Conservation (phyloP, 2,329 filamentous ascomycete species). For the Beauveria sp. region DNA sequence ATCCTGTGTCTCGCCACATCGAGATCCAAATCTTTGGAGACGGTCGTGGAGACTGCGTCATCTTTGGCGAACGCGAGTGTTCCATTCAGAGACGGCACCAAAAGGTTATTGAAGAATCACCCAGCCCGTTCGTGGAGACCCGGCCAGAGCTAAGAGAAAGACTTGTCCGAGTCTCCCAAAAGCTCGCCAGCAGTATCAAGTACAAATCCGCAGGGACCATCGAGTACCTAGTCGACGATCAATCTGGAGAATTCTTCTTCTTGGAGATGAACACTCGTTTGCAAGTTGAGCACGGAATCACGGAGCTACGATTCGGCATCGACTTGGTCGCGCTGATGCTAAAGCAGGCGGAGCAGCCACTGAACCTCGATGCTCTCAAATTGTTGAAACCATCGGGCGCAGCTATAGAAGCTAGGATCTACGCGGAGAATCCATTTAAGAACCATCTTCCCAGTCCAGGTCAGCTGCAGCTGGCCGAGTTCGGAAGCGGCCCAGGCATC, state of each 20-base stretch:
- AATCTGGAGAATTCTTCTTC: constrained; percentile 29
- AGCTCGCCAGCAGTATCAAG: background rate
- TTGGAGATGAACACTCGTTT: constrained; percentile 37
- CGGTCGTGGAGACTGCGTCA: constrained; percentile 26
- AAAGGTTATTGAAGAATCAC: constrained; percentile 36
- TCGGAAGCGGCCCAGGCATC: constrained; percentile 38
- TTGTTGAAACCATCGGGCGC: constrained; percentile 18
- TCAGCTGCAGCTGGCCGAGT: constrained; percentile 47
- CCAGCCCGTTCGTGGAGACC: constrained; percentile 11
- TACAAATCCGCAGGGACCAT: constrained; percentile 33
- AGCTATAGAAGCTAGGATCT: constrained; percentile 33
- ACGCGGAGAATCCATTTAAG: constrained; percentile 45
- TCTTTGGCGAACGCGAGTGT: constrained; percentile 36
- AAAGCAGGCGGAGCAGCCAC: constrained; percentile 22
- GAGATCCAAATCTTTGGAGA: constrained; percentile 39
- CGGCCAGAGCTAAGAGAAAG: background rate
- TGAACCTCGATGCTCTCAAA: background rate
- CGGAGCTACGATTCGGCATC: constrained; percentile 67
- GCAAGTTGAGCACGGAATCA: constrained; percentile 42
- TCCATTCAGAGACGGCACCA: constrained; percentile 38
- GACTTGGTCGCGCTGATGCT: constrained; percentile 57
- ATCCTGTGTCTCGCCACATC: constrained; percentile 31
- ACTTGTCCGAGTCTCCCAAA: background rate
- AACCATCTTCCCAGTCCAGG: constrained; percentile 54
- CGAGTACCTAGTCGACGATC: constrained; percentile 30